phyloP scores from a whole-genome alignment of 129 eudicot species.

The Kitagawia praeruptora region DNA sequence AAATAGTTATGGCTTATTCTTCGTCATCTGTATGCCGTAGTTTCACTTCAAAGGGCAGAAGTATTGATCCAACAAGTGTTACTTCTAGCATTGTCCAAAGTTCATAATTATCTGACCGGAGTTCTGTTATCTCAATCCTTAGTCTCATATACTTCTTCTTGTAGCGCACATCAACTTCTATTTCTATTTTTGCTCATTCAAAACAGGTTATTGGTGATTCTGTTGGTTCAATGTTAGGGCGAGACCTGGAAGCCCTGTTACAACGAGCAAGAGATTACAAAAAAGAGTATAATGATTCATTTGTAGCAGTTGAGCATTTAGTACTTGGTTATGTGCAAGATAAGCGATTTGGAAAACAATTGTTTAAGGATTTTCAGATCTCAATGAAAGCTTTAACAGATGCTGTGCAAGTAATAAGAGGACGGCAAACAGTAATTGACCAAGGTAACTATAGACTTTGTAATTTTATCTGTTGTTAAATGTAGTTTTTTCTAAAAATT shows the following conservation, averaged over 20 bases:
- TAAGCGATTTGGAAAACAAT: conserved; percentile 79
- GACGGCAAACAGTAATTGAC: conserved; percentile 80
- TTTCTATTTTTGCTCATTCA: neutral
- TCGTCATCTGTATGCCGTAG: neutral
- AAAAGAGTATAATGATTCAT: conserved; percentile 86
- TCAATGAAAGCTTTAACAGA: conserved; percentile 46
- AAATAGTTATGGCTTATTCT: neutral
- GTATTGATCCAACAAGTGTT: neutral
- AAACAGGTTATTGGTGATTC: conserved; percentile 83
- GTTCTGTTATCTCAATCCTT: neutral
- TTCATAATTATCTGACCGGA: neutral
- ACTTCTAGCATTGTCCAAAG: neutral
- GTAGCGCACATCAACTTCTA: neutral
- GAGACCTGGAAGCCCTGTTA: conserved; percentile 77
- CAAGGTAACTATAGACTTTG: conserved; percentile 43
- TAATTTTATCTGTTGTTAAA: neutral
- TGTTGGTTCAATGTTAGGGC: conserved; percentile 89
- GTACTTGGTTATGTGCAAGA: conserved; percentile 81
- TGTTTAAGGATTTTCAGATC: conserved; percentile 69
- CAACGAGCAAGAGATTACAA: conserved; percentile 76
- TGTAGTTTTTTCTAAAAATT: neutral
- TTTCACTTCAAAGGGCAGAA: neutral
- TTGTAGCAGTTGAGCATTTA: conserved; percentile 90
- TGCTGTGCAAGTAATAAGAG: conserved; percentile 80
- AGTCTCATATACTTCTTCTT: neutral